These are phyloP conservation scores for Acacia acuminata DNA, from an alignment of 306 rosid species.

Conservation along the genomic window DNA sequence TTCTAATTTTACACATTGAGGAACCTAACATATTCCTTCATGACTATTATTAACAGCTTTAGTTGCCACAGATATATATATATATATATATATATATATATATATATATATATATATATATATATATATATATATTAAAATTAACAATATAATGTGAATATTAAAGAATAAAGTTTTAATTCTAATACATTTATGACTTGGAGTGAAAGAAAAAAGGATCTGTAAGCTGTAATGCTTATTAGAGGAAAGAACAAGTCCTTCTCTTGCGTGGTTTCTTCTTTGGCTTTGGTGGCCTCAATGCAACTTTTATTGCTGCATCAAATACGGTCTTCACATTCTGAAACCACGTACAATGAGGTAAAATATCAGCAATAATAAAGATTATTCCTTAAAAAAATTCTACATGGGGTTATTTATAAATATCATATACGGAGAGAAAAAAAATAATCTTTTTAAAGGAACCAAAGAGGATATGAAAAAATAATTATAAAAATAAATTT, in stretches of 20 bases:
- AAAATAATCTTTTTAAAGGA: no score
- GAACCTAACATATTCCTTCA: constrained; percentile 10
- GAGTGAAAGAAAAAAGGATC: neutral
- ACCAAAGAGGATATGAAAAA: no score
- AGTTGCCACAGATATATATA: constrained; percentile 2
- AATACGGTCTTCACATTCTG: constrained; percentile 61
- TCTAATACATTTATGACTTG: constrained; percentile 13
- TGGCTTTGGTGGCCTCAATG: constrained; percentile 54
- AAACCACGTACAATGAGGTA: constrained; percentile 3
- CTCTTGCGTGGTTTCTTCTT: constrained; percentile 51
- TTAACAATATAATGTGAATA: constrained; percentile 1
- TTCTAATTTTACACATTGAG: neutral
- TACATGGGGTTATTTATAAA: no score
- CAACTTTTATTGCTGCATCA: constrained; percentile 57
- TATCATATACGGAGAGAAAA: no score
- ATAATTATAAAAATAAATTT: no score
- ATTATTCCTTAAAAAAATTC: no score
- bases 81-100: constrained; percentile 1
- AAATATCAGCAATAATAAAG: neutral
- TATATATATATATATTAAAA: constrained; percentile 13
- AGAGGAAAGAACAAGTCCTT: constrained; percentile 45
- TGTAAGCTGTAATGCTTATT: neutral
- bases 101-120: constrained; percentile 20
- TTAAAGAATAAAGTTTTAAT: constrained; percentile 15
- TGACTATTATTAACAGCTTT: neutral